Evolutionary conservation across 768 basidiomycete species (phyloP).

Genomic region (Vararia minispora): DNA sequence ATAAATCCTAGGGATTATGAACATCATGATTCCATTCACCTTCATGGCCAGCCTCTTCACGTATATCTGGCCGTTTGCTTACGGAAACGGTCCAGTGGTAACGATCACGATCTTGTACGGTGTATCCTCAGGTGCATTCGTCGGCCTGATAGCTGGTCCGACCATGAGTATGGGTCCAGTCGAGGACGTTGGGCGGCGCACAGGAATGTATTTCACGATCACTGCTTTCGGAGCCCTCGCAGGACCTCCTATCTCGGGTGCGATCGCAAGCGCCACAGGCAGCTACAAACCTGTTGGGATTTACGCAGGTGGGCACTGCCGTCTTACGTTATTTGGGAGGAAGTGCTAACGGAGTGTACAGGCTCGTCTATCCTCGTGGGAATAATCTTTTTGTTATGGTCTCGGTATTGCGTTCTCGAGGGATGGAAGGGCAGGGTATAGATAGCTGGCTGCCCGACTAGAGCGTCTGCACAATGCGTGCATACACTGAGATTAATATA

Average conservation of each 20-base stretch:
- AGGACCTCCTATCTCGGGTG: constrained; percentile 68
- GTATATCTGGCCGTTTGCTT: constrained; percentile 60
- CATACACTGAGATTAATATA: too few species aligned
- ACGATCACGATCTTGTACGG: constrained; percentile 54
- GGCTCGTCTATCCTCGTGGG: too few species aligned
- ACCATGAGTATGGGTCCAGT: constrained; percentile 49
- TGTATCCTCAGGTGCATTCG: constrained; percentile 50
- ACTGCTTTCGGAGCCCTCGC: constrained; percentile 50
- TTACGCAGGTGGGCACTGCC: constrained; percentile 50
- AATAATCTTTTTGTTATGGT: too few species aligned
- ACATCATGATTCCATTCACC: constrained; percentile 57
- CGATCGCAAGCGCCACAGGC: constrained; percentile 42
- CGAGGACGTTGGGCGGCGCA: constrained; percentile 50
- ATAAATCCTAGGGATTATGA: constrained; percentile 42
- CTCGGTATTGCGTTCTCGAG: too few species aligned
- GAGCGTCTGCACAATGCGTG: too few species aligned
- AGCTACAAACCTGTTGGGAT: constrained; percentile 43
- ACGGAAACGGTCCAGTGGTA: constrained; percentile 32
- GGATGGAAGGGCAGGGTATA: too few species aligned
- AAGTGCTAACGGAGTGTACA: too few species aligned
- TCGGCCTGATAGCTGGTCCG: constrained; percentile 44
- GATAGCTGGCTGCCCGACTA: too few species aligned
- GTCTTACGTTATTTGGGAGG: too few species aligned
- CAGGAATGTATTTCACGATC: constrained; percentile 55
- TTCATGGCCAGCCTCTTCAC: constrained; percentile 45